Conservation (phyloP, 768 basidiomycete species). For the Russula vinacea region DNA sequence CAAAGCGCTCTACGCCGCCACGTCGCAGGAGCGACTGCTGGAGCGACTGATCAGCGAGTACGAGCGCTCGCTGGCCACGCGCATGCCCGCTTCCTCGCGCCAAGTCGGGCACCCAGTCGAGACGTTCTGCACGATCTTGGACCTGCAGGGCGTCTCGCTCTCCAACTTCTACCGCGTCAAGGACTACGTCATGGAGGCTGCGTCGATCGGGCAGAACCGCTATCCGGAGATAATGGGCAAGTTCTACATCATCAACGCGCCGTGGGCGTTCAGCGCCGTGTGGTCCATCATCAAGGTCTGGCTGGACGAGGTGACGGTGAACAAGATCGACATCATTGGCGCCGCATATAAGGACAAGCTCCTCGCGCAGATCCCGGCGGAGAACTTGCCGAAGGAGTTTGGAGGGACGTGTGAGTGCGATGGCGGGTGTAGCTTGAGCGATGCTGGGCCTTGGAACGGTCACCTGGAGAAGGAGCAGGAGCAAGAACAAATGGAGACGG, state of each 20-base stretch:
- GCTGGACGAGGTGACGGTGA: conserved; percentile 93
- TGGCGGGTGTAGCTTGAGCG: conserved; percentile 81
- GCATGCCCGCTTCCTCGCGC: conserved; percentile 74
- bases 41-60: conserved; percentile 89
- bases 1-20: conserved; percentile 72
- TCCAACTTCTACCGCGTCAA: conserved; percentile 87
- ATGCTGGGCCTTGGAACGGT: conserved; percentile 87
- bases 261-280: conserved; percentile 85
- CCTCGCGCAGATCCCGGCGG: conserved; percentile 73
- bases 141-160: conserved; percentile 69
- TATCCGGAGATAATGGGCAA: conserved; percentile 97
- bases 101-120: conserved; percentile 84
- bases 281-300: conserved; percentile 90
- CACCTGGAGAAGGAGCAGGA: not conserved
- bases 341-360: conserved; percentile 69
- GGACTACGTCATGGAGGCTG: conserved; percentile 78
- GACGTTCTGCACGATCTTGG: conserved; percentile 96
- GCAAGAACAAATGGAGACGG: not conserved
- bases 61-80: conserved; percentile 78
- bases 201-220: conserved; percentile 80
- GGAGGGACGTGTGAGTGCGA: conserved; percentile 78
- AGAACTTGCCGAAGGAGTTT: conserved; percentile 82
- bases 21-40: conserved; percentile 84
- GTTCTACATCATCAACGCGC: conserved; percentile 98
- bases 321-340: conserved; percentile 91